Percentiles rank a stretch among this genome's conserved stretches.
Conservation (phyloP, 768 basidiomycete genomes). For the Mycena indigotica region DNA sequence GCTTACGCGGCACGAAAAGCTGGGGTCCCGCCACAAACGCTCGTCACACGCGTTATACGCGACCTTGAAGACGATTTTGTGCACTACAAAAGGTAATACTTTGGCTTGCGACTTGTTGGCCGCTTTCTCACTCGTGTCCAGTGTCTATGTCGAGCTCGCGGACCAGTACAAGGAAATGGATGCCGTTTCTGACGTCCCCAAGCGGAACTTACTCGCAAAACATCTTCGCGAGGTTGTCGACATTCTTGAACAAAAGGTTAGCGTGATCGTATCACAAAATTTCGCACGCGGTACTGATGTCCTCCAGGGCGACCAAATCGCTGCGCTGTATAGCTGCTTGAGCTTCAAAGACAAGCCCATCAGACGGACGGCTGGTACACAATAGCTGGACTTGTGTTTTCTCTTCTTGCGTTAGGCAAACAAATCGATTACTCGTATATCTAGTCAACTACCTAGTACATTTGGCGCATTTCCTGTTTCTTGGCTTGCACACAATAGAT, state of each 20-base stretch:
- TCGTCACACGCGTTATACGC: slow-evolving; percentile 76
- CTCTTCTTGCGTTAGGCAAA: background rate
- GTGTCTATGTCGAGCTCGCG: slow-evolving; percentile 87
- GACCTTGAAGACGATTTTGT: slow-evolving; percentile 95
- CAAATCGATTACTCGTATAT: background rate
- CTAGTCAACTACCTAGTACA: background rate
- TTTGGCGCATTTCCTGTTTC: slow-evolving; percentile 6
- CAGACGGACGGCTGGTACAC: too few relatives aligned
- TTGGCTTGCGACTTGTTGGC: slow-evolving; percentile 3
- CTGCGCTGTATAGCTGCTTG: slow-evolving; percentile 84
- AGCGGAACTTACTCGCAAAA: slow-evolving; percentile 82
- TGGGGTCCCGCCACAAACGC: slow-evolving; percentile 81
- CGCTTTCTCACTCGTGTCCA: slow-evolving; percentile 33
- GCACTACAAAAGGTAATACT: slow-evolving; percentile 82
- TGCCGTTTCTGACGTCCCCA: slow-evolving; percentile 75
- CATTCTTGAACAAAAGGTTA: slow-evolving; percentile 87
- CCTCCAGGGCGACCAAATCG: slow-evolving; percentile 86
- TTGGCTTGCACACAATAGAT: background rate
- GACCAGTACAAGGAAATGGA: slow-evolving; percentile 94
- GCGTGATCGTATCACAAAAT: too few relatives aligned
- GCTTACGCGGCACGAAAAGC: slow-evolving; percentile 38
- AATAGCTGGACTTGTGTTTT: background rate
- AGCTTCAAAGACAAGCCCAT: slow-evolving; percentile 70
- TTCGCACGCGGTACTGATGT: too few relatives aligned
- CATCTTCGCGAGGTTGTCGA: slow-evolving; percentile 93